phyloP scores from a whole-genome alignment of 352 stramenopile species.

The Phytophthora sp. region DNA sequence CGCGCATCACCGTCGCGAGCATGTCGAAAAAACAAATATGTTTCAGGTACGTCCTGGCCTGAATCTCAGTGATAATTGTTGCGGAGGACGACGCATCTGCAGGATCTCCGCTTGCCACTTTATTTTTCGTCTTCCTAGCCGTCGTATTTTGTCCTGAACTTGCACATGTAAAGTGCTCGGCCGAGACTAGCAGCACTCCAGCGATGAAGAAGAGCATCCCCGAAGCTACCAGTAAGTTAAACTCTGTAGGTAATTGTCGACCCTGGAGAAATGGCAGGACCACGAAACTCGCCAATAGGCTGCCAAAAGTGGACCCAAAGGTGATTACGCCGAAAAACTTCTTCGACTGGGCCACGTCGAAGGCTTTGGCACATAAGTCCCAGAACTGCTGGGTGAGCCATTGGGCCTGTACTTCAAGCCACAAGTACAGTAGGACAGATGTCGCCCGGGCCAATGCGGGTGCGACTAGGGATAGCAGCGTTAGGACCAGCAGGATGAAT shows the following conservation, averaged over 20 bases:
- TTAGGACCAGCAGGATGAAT: constrained; percentile 48
- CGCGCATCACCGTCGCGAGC: constrained; percentile 76
- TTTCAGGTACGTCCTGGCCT: constrained; percentile 76
- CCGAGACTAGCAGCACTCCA: constrained; percentile 57
- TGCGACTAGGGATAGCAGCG: constrained; percentile 52
- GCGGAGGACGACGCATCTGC: constrained; percentile 28
- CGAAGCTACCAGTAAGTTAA: constrained; percentile 67
- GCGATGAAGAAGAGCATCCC: constrained; percentile 67
- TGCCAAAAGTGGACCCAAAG: constrained; percentile 84
- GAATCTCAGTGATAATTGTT: constrained; percentile 67
- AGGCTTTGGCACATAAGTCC: constrained; percentile 83
- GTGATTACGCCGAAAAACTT: constrained; percentile 90
- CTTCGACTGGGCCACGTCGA: constrained; percentile 83
- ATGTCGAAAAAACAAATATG: constrained; percentile 91
- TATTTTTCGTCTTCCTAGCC: constrained; percentile 14
- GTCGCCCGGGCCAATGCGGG: constrained; percentile 49
- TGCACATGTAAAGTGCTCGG: constrained; percentile 47
- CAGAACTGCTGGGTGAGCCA: constrained; percentile 87
- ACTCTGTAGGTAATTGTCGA: constrained; percentile 66
- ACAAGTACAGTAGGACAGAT: constrained; percentile 80
- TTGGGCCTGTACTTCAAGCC: constrained; percentile 78
- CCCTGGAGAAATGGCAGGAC: constrained; percentile 64
- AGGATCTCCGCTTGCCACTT: neutral
- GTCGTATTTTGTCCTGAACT: constrained; percentile 5
- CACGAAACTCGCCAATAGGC: constrained; percentile 74